Base-by-base conservation (phyloP, 257 asterid species). In the Lycium ferocissimum region DNA sequence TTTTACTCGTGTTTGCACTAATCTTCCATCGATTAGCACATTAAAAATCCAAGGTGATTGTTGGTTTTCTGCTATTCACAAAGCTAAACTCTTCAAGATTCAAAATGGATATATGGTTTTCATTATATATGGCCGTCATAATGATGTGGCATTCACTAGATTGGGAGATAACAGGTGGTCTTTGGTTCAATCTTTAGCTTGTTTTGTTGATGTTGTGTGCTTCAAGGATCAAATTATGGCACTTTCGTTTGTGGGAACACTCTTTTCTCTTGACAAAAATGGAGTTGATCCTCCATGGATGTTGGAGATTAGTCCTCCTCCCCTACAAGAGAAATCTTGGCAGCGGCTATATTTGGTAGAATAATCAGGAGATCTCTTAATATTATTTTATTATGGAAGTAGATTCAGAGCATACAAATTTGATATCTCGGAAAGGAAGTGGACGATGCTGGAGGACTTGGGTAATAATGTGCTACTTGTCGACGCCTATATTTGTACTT, bases 391-490 rank as follows among this genome's bases (percentile, higher is more conserved):
- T 13, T 70, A 43, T 15, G 35, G 57, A 69, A 72, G 70, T 62
- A 20, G 18, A 3, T 88, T 91, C 78, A 20, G 56, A 45, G 87
- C 82, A 18, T 83, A 84, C 83, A 38, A 22, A 20, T 88, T 83
- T 22, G 89, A 91, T 83, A 83, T 88, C 67, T 81, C 51, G 45
- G 56, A 51, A 58, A 87, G 69, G 62, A 45, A 51, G 86, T 89
- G 92, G 92, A 70, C 8, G 11, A 59, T 56, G 59, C 9, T 91
- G 86, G 79, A 69, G 79, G 73, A 84, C 62, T 78, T 89, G 86
- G 91, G 91, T 22, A 66, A 88, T 65, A 84, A 37, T 15, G 69
- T 91, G 1, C 20, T 91, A 49, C 85, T 89, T 83, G 82, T 91
- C 57, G 88, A 86, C 62, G 89, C 87, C 54, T 75, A 53, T 80